phyloP scores from a whole-genome alignment of 2,329 filamentous ascomycete genomes.

The Sporothrix luriei region DNA sequence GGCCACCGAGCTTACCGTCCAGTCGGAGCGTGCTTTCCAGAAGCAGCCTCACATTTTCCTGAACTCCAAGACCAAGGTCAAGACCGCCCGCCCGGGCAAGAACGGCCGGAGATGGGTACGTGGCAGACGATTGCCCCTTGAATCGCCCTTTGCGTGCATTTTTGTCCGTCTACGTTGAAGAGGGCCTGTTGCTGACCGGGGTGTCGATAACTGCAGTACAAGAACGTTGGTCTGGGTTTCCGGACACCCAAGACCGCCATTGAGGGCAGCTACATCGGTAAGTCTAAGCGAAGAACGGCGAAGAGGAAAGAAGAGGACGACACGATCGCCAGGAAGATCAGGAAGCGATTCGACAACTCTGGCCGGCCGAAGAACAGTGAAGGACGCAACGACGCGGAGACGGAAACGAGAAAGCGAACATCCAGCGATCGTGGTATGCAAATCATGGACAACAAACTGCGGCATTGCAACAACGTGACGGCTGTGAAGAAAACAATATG shows the following conservation, averaged over 20 bases:
- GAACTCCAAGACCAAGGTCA: constrained; percentile 90
- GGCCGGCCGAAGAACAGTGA: not conserved
- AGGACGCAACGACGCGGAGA: not conserved
- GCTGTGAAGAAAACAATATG: not conserved
- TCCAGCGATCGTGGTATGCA: not conserved
- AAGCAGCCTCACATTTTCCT: constrained; percentile 99
- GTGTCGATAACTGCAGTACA: constrained; percentile 62
- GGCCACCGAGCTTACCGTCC: constrained; percentile 98
- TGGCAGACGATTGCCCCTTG: constrained; percentile 1
- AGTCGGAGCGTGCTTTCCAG: constrained; percentile 99
- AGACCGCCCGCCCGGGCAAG: constrained; percentile 85
- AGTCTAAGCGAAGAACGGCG: constrained; percentile 48
- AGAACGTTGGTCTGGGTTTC: constrained; percentile 99
- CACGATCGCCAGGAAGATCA: not conserved
- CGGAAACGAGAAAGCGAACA: not conserved
- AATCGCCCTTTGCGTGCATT: not conserved
- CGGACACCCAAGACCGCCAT: constrained; percentile 98
- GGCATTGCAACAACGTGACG: not conserved
- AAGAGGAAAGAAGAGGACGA: constrained; percentile 32
- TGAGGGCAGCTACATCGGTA: constrained; percentile 99
- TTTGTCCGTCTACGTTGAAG: not conserved
- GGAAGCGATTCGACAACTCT: not conserved
- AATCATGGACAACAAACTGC: not conserved
- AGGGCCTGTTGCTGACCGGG: constrained; percentile 14
- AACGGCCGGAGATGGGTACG: constrained; percentile 73